Evolutionary conservation across 495 filamentous ascomycete species (phyloP), one percentile per base, ranked within the genome.

Genomic region (Lindgomyces ingoldianus): DNA sequence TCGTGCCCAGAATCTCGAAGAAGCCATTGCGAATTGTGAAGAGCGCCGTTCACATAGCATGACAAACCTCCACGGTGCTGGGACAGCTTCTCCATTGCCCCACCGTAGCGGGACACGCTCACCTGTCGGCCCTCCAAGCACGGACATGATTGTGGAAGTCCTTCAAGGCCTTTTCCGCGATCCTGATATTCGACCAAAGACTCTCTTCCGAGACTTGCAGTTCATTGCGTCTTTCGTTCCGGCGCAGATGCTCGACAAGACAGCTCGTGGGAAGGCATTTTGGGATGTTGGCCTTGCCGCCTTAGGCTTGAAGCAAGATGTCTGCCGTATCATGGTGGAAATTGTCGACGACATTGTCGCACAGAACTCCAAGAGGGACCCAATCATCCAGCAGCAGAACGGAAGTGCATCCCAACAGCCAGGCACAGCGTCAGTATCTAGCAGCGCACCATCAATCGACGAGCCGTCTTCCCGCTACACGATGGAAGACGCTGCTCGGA

Each of bases 201-300:
- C 93, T 0, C 81, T 98, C 0, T 98, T 96, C 80, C 90, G 94
- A 26, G 94, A 98, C 72, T 78, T 98, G 9, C 94, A 98, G 72
- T 96, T 90, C 72, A 96, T 98, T 67, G 91, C 93, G 2, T 87
- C 94, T 0, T 96, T 98, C 71, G 88, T 97, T 24, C 89, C 94
- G 6, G 78, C 86, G 9, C 81, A 86, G 6, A 85, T 89, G 8
- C 81, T 98, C 12, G 92, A 94, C 77, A 89, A 90, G 65, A 93
- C 88, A 0, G 89, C 93, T 52, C 84, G 87, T 39, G 93, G 91
- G 33, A 96, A 93, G 65, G 91, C 94, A 0, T 98, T 98, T 75
- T 91, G 95, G 85, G 91, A 98, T 72, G 90, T 93, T 39, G 90
- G 89, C 1, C 81, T 96, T 16, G 94, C 94, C 12, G 92, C 92